A percentile compares a stretch with the other conserved stretches of the same genome.
Evolutionary conservation across 352 stramenopile genomes (phyloP).

Genomic region (Pythium aristosporum): DNA sequence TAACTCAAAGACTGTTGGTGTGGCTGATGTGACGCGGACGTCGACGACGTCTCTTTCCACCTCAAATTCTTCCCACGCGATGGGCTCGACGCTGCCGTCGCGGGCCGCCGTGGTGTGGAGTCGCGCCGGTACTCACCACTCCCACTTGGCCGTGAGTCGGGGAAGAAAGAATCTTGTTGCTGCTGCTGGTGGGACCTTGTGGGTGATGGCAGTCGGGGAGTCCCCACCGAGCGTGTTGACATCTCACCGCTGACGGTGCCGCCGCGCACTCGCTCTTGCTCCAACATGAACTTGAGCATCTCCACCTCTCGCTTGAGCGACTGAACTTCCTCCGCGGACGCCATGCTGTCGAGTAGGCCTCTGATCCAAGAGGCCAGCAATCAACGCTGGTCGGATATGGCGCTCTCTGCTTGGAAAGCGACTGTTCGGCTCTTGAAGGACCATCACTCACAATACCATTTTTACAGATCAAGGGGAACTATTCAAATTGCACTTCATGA

Average conservation of each 20-base stretch:
- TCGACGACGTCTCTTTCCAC: conserved; percentile 11
- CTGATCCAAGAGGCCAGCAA: background rate
- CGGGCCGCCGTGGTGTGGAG: conserved; percentile 14
- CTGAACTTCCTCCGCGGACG: conserved; percentile 42
- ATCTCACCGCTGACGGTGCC: conserved; percentile 2
- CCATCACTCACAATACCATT: conserved; percentile 16
- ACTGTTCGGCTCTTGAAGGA: conserved; percentile 21
- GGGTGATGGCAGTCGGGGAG: conserved; percentile 18
- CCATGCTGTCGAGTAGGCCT: conserved; percentile 8
- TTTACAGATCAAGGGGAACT: conserved; percentile 8
- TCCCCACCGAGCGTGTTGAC: conserved; percentile 5
- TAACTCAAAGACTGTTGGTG: conserved; percentile 11
- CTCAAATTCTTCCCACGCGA: conserved; percentile 15
- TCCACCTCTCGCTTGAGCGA: conserved; percentile 57
- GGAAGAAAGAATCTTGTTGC: conserved; percentile 8
- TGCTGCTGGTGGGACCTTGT: conserved; percentile 4
- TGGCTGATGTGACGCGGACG: background rate
- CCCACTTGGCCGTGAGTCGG: background rate
- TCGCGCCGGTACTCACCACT: conserved; percentile 16
- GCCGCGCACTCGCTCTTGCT: conserved; percentile 37
- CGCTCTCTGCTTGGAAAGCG: conserved; percentile 5
- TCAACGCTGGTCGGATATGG: background rate
- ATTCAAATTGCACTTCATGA: too few relatives aligned
- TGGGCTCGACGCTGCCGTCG: conserved; percentile 16
- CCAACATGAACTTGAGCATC: conserved; percentile 40